Evolutionary conservation across 768 basidiomycete genomes (phyloP), one percentile per base, ranked within the genome.

Genomic region (Panus rudis): DNA sequence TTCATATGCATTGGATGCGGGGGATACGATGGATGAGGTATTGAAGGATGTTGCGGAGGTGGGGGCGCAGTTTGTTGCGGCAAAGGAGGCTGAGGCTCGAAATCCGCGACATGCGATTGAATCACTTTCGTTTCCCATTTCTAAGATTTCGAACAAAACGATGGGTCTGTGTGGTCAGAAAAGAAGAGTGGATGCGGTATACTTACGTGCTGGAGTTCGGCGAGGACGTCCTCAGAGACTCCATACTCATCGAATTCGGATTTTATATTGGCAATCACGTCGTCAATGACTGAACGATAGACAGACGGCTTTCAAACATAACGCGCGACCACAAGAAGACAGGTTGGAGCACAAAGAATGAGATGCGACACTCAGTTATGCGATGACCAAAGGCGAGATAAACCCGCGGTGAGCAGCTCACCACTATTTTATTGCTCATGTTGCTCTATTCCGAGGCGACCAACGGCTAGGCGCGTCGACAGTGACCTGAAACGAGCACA

Each of bases 381-480:
- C 31, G 37, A 40, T 39, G 41, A 24, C 62, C 66, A 61, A 70
- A 73, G 77, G 77, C 73, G 70, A 73, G 67, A 48, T 62, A 63
- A 68, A 72, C 66, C 21, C 33, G 16, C 70, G 64, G 76, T 75
- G 79, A 78, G 75, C 70, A 79, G 84, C 87, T 88, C 78, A 92
- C 91, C 81, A 94, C 92, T 73, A 92, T 90, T 75, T 93, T 93
- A 84, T 94, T 94, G 48, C 91, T 92, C 92, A 93, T 94, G 39
- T 34, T 45, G 42, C 42, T 37, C 43, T 31, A 46, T 53, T 53
- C 55, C 58, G 60, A 53, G 59, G 55, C 60, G 56, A 50, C 57
- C n/a, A n/a, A n/a, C n/a, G n/a, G n/a, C n/a, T n/a, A n/a, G n/a
- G n/a, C n/a, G n/a, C n/a, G n/a, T n/a, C n/a, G 52, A 56, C 54